These are phyloP conservation scores for Kondoa malvinella DNA, from an alignment of 768 basidiomycete genomes.

Conservation along the genomic window DNA sequence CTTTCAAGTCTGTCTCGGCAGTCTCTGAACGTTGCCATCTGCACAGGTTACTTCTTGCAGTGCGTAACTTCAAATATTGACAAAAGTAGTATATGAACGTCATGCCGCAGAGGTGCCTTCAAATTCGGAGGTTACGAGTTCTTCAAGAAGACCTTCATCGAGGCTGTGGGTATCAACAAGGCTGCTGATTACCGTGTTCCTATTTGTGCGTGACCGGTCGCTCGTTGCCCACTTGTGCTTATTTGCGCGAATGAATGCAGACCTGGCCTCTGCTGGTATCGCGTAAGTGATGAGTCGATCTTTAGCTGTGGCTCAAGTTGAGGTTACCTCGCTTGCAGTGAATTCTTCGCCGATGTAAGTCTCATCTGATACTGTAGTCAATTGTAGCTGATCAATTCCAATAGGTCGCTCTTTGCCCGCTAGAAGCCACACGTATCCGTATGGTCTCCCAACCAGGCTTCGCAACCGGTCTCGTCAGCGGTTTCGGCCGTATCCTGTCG, in stretches of 20 bases:
- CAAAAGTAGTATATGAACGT: background rate
- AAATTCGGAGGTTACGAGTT: constrained; percentile 91
- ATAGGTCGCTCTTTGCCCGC: constrained; percentile 59
- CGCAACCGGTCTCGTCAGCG: constrained; percentile 60
- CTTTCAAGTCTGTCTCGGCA: too few relatives aligned
- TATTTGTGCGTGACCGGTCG: background rate
- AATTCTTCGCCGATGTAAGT: constrained; percentile 72
- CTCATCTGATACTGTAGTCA: constrained; percentile 45
- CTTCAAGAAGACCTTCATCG: constrained; percentile 60
- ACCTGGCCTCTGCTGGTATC: constrained; percentile 9
- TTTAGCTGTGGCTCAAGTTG: too few relatives aligned
- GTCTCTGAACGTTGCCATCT: constrained; percentile 30
- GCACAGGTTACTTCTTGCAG: background rate
- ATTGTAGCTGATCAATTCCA: background rate
- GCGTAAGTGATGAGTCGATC: constrained; percentile 28
- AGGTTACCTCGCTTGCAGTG: constrained; percentile 36
- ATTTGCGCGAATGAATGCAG: background rate
- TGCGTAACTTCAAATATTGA: constrained; percentile 30
- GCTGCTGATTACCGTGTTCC: constrained; percentile 40
- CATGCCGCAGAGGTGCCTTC: constrained; percentile 74
- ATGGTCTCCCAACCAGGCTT: constrained; percentile 61
- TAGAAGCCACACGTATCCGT: constrained; percentile 63
- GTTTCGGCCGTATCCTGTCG: constrained; percentile 58
- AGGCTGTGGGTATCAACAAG: constrained; percentile 52
- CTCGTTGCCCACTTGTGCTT: background rate